These are phyloP conservation scores for Mikania micrantha DNA, from an alignment of 129 eudicot genomes.

Conservation along the genomic window DNA sequence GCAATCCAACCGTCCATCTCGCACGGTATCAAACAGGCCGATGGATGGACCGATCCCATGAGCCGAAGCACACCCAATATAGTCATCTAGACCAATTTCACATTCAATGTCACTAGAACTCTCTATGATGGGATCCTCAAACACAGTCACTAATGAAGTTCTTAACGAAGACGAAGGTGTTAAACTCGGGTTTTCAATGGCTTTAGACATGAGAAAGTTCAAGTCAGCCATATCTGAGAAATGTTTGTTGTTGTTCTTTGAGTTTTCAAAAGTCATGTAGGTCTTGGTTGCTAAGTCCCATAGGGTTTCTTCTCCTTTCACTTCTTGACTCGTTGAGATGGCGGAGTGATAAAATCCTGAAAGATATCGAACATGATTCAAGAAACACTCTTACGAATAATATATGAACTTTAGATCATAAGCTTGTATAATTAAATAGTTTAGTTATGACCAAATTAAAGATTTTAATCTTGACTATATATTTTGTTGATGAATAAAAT, in stretches of 20 bases:
- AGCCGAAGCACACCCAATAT: constrained; percentile 36
- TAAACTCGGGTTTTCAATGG: constrained; percentile 46
- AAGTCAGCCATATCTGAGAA: constrained; percentile 50
- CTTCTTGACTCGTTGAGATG: constrained; percentile 37
- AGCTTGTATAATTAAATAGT: too few relatives aligned
- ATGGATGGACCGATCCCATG: constrained; percentile 46
- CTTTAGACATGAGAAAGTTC: constrained; percentile 54
- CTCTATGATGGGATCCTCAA: constrained; percentile 52
- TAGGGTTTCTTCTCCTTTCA: constrained; percentile 40
- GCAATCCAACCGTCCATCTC: constrained; percentile 39
- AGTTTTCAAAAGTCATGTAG: constrained; percentile 33
- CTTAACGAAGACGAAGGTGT: constrained; percentile 48
- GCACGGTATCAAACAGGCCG: constrained; percentile 34
- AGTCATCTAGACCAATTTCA: constrained; percentile 41
- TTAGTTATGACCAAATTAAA: too few relatives aligned
- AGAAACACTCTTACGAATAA: too few relatives aligned
- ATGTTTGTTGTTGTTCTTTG: constrained; percentile 40
- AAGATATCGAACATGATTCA: too few relatives aligned
- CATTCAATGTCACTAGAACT: constrained; percentile 15
- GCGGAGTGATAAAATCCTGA: constrained; percentile 58
- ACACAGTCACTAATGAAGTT: constrained; percentile 40
- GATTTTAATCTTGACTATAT: too few relatives aligned
- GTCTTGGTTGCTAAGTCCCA: constrained; percentile 46
- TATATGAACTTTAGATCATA: too few relatives aligned
- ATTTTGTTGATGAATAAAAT: too few relatives aligned